Evolutionary conservation across 345 rosid species (phyloP).

Genomic region (Reutealis trisperma): DNA sequence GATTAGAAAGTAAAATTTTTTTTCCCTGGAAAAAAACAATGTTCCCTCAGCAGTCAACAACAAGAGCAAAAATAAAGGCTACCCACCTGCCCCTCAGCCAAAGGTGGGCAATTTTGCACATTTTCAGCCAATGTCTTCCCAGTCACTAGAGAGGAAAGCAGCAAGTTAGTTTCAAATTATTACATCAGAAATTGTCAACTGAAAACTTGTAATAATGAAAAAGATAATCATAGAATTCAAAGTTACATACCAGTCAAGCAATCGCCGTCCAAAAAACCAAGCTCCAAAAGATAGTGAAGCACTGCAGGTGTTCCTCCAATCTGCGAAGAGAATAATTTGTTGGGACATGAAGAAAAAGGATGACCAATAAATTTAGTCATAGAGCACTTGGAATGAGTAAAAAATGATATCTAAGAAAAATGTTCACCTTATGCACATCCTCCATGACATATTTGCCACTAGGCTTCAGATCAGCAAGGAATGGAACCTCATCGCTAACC

Average conservation of each 20-base stretch:
- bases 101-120: slow-evolving; percentile 56
- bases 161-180: slow-evolving; percentile 12
- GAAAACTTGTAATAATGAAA: slow-evolving; percentile 10
- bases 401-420: slow-evolving; percentile 16
- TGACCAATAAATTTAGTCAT: background rate
- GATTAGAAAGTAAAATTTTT: background rate
- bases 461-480: slow-evolving; percentile 95
- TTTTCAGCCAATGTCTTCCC: slow-evolving; percentile 95
- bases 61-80: background rate
- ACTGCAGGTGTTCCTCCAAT: slow-evolving; percentile 83
- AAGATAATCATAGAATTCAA: slow-evolving; percentile 5
- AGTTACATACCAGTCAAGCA: slow-evolving; percentile 67
- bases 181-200: background rate
- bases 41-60: background rate
- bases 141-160: slow-evolving; percentile 56
- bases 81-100: slow-evolving; percentile 79
- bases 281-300: slow-evolving; percentile 67
- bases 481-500: slow-evolving; percentile 86
- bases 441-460: slow-evolving; percentile 99
- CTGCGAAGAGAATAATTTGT: slow-evolving; percentile 27
- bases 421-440: slow-evolving; percentile 82
- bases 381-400: background rate
- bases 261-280: slow-evolving; percentile 63
- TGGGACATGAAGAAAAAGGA: background rate
- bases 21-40: background rate